Base-by-base conservation (phyloP, 2,329 filamentous ascomycete genomes). In the Apiospora pterosperma region DNA sequence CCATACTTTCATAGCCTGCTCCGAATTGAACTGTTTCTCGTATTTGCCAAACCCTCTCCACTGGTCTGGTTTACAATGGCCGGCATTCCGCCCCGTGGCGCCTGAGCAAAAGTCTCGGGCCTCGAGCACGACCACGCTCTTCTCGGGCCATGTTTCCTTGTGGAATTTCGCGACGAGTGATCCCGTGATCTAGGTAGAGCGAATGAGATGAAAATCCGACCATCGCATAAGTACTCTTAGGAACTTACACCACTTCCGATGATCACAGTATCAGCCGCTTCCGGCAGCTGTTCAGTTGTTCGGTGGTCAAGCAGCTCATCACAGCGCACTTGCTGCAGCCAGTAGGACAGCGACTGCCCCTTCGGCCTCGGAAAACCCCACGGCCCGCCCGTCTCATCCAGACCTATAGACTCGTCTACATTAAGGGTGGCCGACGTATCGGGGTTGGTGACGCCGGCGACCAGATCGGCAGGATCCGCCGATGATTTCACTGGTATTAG, bases 111-210 rank as follows among this genome's bases (percentile, higher is more conserved):
- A 67, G 34, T 68, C 67, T 4, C 67, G 65, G 5, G 67, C 65
- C 63, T 68, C 67, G 14, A 68, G 63, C 10, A 68, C 65, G 6
- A 68, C 65, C n/a, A 67, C 63, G 14, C 58, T 66, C 39, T 67
- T 63, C 2, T 67, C 65, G 2, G 66, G 66, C 65, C 66, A 66
- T 5, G 38, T 66, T 25, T 67, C 61, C 6, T 66, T 21, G 58
- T 65, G 65, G 11, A 63, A 59, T 25, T 62, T 66, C 11, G 66
- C 66, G 4, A 67, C 65, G 23, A 66, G 31, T 16, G 66, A 63
- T 16, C 66, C 65, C 14, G 64, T 67, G 5, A 67, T 66, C 67
- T 65, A 55, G 55, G 11, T 10, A 39, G 6, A 3, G 38, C 38
- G 3, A 39, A 39, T 19, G 14, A 38, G n/a, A n/a, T 36, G 25